A percentile compares a stretch with the other conserved stretches of the same genome.
These are phyloP conservation scores for Prillingera fragicola DNA, from an alignment of 1,284 basidiomycete genomes.

Conservation along the genomic window DNA sequence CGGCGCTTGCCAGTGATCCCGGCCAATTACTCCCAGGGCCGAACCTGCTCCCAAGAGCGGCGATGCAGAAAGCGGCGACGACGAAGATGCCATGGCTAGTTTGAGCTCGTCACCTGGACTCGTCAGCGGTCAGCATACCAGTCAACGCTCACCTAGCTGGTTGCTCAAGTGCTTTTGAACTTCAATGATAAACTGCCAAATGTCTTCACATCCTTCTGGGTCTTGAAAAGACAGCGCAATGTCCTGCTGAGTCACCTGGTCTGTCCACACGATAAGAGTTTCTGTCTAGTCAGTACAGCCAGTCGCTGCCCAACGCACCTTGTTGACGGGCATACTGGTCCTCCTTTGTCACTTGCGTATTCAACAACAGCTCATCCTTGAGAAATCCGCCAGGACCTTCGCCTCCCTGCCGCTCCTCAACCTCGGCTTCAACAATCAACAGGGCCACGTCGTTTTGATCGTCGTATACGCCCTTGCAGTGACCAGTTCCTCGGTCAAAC, in stretches of 20 bases:
- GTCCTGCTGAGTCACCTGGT: constrained; percentile 78
- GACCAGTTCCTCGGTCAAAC: constrained; percentile 90
- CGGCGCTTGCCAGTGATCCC: constrained; percentile 33
- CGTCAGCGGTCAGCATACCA: constrained; percentile 3
- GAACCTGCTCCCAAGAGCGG: constrained; percentile 28
- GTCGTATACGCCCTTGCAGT: constrained; percentile 82
- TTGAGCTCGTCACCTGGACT: constrained; percentile 28
- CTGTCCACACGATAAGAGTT: constrained; percentile 98
- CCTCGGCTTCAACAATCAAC: constrained; percentile 76
- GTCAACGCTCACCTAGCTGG: constrained; percentile 24
- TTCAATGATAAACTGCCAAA: constrained; percentile 94
- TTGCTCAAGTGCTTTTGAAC: constrained; percentile 61
- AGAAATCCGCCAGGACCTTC: constrained; percentile 43
- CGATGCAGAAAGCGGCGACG: constrained; percentile 36
- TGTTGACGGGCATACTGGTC: constrained; percentile 91
- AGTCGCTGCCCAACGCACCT: constrained; percentile 54
- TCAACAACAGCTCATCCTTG: constrained; percentile 39
- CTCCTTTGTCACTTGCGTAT: constrained; percentile 50
- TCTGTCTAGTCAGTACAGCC: constrained; percentile 53
- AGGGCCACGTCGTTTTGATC: constrained; percentile 70
- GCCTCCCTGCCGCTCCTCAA: constrained; percentile 53
- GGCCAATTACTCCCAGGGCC: constrained; percentile 1
- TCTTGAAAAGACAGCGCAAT: constrained; percentile 98
- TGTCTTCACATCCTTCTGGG: constrained; percentile 88
- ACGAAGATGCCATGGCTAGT: constrained; percentile 31